phyloP scores from a whole-genome alignment of 2,329 filamentous ascomycete species.

The Nemania sp. region DNA sequence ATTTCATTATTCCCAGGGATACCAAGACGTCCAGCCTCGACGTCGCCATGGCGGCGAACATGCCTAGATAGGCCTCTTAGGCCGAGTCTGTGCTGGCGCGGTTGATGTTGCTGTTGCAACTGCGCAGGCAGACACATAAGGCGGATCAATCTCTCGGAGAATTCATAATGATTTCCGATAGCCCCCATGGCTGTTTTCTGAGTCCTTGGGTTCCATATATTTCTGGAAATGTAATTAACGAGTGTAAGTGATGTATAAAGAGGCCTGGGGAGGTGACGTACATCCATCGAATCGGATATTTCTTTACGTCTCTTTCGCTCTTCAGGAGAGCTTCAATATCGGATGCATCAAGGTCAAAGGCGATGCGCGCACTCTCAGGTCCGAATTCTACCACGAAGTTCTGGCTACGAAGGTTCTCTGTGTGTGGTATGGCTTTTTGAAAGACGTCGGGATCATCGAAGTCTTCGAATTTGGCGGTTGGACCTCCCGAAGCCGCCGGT shows the following conservation, averaged over 20 bases:
- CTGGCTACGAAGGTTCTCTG: constrained; percentile 55
- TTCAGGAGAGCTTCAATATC: constrained; percentile 57
- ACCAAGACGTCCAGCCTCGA: constrained; percentile 41
- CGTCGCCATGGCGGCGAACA: constrained; percentile 36
- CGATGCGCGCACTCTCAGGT: constrained; percentile 65
- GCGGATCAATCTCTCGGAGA: constrained; percentile 73
- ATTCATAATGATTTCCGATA: constrained; percentile 73
- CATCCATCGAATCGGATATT: constrained; percentile 75
- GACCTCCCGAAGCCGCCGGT: not conserved
- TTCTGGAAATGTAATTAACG: constrained; percentile 57
- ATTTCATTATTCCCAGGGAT: constrained; percentile 24
- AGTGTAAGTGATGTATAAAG: not conserved
- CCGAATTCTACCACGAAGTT: constrained; percentile 78
- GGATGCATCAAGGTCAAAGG: constrained; percentile 62
- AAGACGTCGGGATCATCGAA: constrained; percentile 66
- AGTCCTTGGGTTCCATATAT: constrained; percentile 75
- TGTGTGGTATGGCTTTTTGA: constrained; percentile 56
- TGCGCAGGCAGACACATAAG: constrained; percentile 61
- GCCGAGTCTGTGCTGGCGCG: constrained; percentile 32
- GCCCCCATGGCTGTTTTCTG: constrained; percentile 66
- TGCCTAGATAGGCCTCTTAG: constrained; percentile 23
- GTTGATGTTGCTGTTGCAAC: constrained; percentile 22
- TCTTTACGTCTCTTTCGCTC: constrained; percentile 54
- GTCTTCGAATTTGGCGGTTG: constrained; percentile 56
- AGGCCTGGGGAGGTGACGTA: constrained; percentile 53